Evolutionary conservation across 2,329 filamentous ascomycete genomes (phyloP).

Genomic region (Ophiocordyceps sinensis): DNA sequence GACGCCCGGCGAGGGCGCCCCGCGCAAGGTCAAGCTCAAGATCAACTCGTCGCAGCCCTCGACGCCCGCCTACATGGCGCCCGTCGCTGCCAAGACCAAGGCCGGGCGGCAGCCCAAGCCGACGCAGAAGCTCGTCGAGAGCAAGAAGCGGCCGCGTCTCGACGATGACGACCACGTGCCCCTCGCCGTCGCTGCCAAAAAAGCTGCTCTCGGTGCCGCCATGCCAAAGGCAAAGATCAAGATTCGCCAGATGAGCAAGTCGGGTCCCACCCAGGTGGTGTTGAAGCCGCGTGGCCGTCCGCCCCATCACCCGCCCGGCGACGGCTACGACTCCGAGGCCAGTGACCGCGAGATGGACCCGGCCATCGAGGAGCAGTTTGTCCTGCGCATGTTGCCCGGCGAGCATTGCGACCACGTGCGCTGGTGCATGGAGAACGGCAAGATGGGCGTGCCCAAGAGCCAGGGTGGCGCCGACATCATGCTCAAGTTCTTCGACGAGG

Average conservation of each 20-base stretch:
- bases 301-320: constrained; percentile 58
- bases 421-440: constrained; percentile 60
- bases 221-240: constrained; percentile 34
- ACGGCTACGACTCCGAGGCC: constrained; percentile 93
- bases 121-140: constrained; percentile 39
- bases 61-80: constrained; percentile 14
- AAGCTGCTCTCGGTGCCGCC: neutral
- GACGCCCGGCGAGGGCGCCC: constrained; percentile 15
- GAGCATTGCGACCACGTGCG: constrained; percentile 75
- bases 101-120: constrained; percentile 45
- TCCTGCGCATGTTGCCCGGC: constrained; percentile 78
- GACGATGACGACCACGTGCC: constrained; percentile 36
- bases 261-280: constrained; percentile 21
- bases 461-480: constrained; percentile 63
- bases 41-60: constrained; percentile 23
- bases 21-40: constrained; percentile 27
- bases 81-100: constrained; percentile 33
- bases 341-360: constrained; percentile 83
- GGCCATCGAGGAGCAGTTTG: constrained; percentile 74
- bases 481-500: constrained; percentile 65
- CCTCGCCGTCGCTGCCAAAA: constrained; percentile 9
- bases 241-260: constrained; percentile 26
- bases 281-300: constrained; percentile 54
- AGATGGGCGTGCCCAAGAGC: constrained; percentile 50
- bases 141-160: constrained; percentile 46